A percentile compares a stretch with the other conserved stretches of the same genome.
Conservation (phyloP, 2,329 filamentous ascomycete genomes). For the Trichophaea hybrida region DNA sequence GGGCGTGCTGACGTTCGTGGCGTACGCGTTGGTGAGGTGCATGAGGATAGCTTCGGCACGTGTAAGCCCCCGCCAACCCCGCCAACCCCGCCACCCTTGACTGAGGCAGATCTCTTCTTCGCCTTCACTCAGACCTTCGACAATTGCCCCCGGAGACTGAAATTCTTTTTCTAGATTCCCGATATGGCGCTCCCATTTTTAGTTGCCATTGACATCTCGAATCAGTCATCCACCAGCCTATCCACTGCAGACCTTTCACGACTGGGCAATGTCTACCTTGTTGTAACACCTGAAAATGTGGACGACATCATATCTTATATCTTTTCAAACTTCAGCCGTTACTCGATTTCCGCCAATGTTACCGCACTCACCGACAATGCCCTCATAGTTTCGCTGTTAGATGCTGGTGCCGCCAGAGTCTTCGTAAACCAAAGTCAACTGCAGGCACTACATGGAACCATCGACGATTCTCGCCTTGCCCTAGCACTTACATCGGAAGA, state of each 20-base stretch:
- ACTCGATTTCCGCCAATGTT: conserved; percentile 61
- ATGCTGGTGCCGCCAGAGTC: conserved; percentile 70
- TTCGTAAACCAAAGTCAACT: conserved; percentile 64
- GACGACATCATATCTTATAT: conserved; percentile 40
- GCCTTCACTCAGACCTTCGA: too few species aligned
- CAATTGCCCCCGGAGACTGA: too few species aligned
- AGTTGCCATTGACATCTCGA: conserved; percentile 36
- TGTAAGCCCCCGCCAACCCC: neutral
- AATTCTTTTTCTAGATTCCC: too few species aligned
- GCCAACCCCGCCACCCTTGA: neutral
- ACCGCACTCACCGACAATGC: conserved; percentile 52
- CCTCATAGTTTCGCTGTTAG: conserved; percentile 65
- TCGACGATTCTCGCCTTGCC: conserved; percentile 41
- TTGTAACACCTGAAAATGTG: conserved; percentile 37
- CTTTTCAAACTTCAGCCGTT: conserved; percentile 41
- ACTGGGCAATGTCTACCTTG: conserved; percentile 44
- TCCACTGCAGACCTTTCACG: conserved; percentile 42
- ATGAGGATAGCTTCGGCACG: too few species aligned
- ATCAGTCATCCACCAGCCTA: conserved; percentile 36
- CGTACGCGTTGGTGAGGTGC: too few species aligned
- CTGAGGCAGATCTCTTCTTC: too few species aligned
- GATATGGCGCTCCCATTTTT: conserved; percentile 36
- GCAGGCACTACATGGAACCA: conserved; percentile 37
- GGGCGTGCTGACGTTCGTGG: neutral
- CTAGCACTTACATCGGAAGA: conserved; percentile 35